Percentiles rank a stretch among this genome's conserved stretches.
Conservation (phyloP, 176 grass and related monocot species). For the Aegilops tauschii region DNA sequence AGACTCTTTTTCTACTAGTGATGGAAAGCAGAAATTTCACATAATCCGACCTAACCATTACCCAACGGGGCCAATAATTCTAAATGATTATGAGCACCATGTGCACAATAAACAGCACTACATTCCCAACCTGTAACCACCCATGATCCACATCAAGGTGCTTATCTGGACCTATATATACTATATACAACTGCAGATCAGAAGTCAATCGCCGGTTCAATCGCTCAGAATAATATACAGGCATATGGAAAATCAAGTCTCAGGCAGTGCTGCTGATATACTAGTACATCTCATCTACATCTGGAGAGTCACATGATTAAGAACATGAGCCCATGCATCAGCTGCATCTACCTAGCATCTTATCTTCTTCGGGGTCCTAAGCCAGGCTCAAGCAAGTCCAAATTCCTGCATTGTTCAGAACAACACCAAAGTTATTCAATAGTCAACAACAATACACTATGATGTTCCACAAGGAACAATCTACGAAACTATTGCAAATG, state of each 20-base stretch:
- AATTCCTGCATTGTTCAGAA: constrained; percentile 17
- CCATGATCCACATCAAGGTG: not conserved
- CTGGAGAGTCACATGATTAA: constrained; percentile 7
- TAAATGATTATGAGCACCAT: not conserved
- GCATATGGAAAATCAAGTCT: not conserved
- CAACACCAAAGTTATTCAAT: not conserved
- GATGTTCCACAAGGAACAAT: not conserved
- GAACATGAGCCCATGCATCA: not conserved
- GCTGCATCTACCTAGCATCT: constrained; percentile 6
- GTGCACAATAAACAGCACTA: constrained; percentile 5
- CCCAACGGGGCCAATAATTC: not conserved
- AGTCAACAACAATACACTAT: not conserved
- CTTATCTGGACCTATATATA: not conserved
- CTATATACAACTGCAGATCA: not conserved
- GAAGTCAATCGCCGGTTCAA: not conserved
- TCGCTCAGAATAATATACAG: not conserved
- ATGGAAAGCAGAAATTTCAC: too few relatives aligned
- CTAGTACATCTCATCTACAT: not conserved
- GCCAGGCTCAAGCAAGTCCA: not conserved
- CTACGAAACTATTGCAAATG: not conserved
- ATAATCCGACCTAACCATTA: too few relatives aligned
- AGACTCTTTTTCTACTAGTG: too few relatives aligned
- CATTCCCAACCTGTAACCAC: not conserved
- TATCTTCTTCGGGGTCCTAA: not conserved
- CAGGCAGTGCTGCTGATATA: not conserved